These are phyloP conservation scores for Grigorovia yakushimaensis DNA, from an alignment of 805 yeast species.

Conservation along the genomic window DNA sequence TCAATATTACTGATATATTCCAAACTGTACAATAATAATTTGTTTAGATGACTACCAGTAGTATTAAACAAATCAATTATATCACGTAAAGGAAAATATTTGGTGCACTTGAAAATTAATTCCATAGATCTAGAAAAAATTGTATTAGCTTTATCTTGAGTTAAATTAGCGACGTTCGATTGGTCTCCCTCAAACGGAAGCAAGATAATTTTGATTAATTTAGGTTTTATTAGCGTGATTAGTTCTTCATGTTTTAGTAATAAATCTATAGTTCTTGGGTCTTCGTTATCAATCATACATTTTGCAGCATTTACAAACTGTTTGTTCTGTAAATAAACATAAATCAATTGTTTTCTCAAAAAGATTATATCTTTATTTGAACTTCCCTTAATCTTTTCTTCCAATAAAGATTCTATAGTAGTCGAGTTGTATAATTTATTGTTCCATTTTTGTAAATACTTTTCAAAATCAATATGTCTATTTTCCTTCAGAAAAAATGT, in stretches of 20 bases:
- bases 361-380: slow-evolving; percentile 24
- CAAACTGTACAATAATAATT: slow-evolving; percentile 56
- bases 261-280: slow-evolving; percentile 45
- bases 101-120: slow-evolving; percentile 52
- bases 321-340: slow-evolving; percentile 45
- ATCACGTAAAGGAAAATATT: slow-evolving; percentile 48
- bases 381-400: slow-evolving; percentile 29
- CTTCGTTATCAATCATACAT: slow-evolving; percentile 50
- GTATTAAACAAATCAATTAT: slow-evolving; percentile 41
- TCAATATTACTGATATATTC: slow-evolving; percentile 50
- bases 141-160: slow-evolving; percentile 20
- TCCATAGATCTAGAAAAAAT: slow-evolving; percentile 38
- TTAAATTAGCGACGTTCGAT: slow-evolving; percentile 32
- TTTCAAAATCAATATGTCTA: slow-evolving; percentile 32
- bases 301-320: slow-evolving; percentile 56
- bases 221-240: slow-evolving; percentile 37
- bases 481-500: slow-evolving; percentile 33
- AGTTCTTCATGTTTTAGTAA: slow-evolving; percentile 51
- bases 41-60: slow-evolving; percentile 25
- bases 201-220: slow-evolving; percentile 43
- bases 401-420: slow-evolving; percentile 37
- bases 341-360: slow-evolving; percentile 35
- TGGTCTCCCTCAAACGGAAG: slow-evolving; percentile 29
- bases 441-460: slow-evolving; percentile 50
- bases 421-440: slow-evolving; percentile 39